Conservation (phyloP, 1,139 yeast genomes). For the Arxiozyma telluris region DNA sequence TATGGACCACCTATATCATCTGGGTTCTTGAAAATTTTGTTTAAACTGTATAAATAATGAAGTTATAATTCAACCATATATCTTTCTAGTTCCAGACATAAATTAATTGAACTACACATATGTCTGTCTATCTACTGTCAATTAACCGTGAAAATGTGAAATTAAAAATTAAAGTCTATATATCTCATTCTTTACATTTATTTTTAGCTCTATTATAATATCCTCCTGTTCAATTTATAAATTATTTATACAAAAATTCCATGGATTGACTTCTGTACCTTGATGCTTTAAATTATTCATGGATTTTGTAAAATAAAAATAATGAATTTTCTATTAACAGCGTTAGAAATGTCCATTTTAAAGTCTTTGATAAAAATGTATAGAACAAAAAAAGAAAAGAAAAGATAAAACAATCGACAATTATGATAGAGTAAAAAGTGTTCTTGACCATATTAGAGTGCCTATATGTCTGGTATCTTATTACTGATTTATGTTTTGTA, state of each 20-base stretch:
- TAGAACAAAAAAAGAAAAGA: too few species aligned
- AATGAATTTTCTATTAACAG: background rate
- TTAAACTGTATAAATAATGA: background rate
- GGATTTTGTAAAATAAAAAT: background rate
- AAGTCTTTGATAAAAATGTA: background rate
- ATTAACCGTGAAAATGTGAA: too few species aligned
- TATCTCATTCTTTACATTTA: too few species aligned
- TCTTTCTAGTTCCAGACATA: background rate
- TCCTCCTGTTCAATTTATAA: background rate
- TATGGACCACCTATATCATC: background rate
- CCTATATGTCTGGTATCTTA: too few species aligned
- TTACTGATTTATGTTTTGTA: background rate
- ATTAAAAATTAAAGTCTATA: too few species aligned
- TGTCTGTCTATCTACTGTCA: background rate
- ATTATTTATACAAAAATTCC: background rate
- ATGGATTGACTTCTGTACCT: background rate
- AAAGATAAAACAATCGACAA: background rate
- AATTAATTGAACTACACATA: too few species aligned
- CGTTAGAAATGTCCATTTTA: too few species aligned
- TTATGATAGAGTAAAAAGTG: background rate
- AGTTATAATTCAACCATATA: background rate
- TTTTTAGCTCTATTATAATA: background rate
- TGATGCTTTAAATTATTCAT: background rate
- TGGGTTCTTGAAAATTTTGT: background rate
- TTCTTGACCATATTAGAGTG: too few species aligned